Percentiles rank a stretch among this genome's conserved stretches.
Evolutionary conservation across 2,329 filamentous ascomycete species (phyloP).

Genomic region (Elsinoe batatas): DNA sequence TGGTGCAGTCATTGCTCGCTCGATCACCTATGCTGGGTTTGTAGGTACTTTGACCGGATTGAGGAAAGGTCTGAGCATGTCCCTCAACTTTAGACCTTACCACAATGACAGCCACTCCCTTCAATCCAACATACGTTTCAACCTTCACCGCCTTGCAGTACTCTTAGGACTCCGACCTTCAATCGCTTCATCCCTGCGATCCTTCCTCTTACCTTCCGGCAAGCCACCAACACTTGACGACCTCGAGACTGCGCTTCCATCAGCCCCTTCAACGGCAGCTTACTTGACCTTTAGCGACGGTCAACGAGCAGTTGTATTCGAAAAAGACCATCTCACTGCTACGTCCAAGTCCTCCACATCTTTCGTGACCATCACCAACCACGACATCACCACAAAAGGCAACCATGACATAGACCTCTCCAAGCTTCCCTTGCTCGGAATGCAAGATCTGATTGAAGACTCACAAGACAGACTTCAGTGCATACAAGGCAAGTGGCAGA

Average conservation of each 20-base stretch:
- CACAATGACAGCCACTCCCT: slow-evolving; percentile 33
- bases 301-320: slow-evolving; percentile 38
- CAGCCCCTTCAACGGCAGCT: slow-evolving; percentile 41
- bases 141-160: slow-evolving; percentile 42
- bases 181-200: slow-evolving; percentile 43
- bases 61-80: slow-evolving; percentile 37
- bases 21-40: slow-evolving; percentile 43
- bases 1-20: slow-evolving; percentile 36
- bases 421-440: slow-evolving; percentile 15
- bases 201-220: slow-evolving; percentile 30
- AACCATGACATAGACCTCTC: slow-evolving; percentile 19
- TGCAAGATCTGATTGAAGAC: slow-evolving; percentile 26
- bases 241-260: slow-evolving; percentile 29
- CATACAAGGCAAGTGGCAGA: slow-evolving; percentile 23
- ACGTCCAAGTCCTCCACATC: slow-evolving; percentile 35
- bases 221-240: slow-evolving; percentile 19
- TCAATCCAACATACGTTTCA: slow-evolving; percentile 32
- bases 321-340: slow-evolving; percentile 46
- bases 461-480: slow-evolving; percentile 27
- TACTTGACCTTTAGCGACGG: slow-evolving; percentile 50
- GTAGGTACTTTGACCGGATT: slow-evolving; percentile 45
- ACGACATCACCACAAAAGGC: slow-evolving; percentile 32
- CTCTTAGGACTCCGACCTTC: slow-evolving; percentile 45
- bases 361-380: slow-evolving; percentile 50
- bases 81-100: slow-evolving; percentile 42